phyloP scores from a whole-genome alignment of 2,329 filamentous ascomycete genomes.

The Microcyclospora tardicrescens region DNA sequence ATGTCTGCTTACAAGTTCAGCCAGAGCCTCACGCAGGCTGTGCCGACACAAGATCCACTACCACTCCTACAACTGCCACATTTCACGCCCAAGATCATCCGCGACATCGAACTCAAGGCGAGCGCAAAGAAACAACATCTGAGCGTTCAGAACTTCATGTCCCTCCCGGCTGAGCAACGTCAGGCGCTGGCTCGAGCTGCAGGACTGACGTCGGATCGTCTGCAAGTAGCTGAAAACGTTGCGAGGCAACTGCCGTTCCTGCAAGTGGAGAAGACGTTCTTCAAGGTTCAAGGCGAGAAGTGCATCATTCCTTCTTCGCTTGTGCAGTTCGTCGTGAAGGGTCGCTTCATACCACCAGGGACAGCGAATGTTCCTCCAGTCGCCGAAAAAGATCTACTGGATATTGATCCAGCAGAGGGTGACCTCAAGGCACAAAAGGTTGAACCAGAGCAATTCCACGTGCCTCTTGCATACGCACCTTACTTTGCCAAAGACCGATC shows the following conservation, averaged over 20 bases:
- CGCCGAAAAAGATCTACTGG: slow-evolving; percentile 68
- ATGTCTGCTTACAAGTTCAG: slow-evolving; percentile 68
- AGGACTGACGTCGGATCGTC: slow-evolving; percentile 63
- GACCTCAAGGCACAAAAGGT: slow-evolving; percentile 66
- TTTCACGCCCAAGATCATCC: slow-evolving; percentile 53
- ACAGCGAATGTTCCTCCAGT: slow-evolving; percentile 60
- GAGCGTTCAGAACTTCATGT: slow-evolving; percentile 80
- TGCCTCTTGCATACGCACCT: slow-evolving; percentile 79
- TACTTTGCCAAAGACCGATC: slow-evolving; percentile 82
- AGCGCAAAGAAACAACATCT: slow-evolving; percentile 52
- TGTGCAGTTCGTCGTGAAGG: slow-evolving; percentile 90
- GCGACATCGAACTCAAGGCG: slow-evolving; percentile 55
- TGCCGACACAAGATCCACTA: slow-evolving; percentile 53
- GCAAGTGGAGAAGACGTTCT: slow-evolving; percentile 82
- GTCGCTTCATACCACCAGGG: slow-evolving; percentile 81
- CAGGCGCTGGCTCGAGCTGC: slow-evolving; percentile 57
- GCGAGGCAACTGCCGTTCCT: slow-evolving; percentile 75
- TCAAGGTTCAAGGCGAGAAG: slow-evolving; percentile 94
- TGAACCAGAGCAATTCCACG: slow-evolving; percentile 57
- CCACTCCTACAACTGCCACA: slow-evolving; percentile 86
- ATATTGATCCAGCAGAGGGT: slow-evolving; percentile 83
- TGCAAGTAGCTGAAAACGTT: slow-evolving; percentile 59
- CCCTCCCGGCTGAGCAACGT: slow-evolving; percentile 61
- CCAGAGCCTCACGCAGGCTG: slow-evolving; percentile 80
- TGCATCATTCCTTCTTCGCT: slow-evolving; percentile 84